A percentile compares a stretch with the other conserved stretches of the same genome.
Evolutionary conservation across 1,284 basidiomycete genomes (phyloP).

Genomic region (Cryptococcus neoformans): DNA sequence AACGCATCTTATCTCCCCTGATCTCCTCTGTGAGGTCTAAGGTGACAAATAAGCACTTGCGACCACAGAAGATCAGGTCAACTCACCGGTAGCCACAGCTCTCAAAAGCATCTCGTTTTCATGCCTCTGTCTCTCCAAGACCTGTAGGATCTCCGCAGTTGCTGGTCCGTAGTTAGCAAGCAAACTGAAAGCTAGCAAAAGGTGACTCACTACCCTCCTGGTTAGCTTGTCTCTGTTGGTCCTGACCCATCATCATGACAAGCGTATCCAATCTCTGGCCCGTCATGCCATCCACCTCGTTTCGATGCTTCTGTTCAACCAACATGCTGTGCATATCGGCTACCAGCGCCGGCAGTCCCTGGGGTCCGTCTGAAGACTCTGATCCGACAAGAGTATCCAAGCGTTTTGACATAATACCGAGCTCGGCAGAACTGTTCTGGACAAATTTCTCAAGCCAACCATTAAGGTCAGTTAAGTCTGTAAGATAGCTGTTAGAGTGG

Average conservation of each 20-base stretch:
- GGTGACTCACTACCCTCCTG: conserved; percentile 28
- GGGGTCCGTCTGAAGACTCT: conserved; percentile 7
- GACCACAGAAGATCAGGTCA: neutral
- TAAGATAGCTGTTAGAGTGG: neutral
- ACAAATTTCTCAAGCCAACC: conserved; percentile 76
- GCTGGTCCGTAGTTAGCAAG: neutral
- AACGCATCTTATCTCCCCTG: conserved; percentile 72
- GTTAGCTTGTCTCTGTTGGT: conserved; percentile 28
- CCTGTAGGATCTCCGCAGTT: conserved; percentile 57
- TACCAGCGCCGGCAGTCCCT: conserved; percentile 27
- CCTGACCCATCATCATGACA: conserved; percentile 39
- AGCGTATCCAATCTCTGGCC: conserved; percentile 39
- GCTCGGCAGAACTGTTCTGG: conserved; percentile 65
- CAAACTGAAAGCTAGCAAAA: neutral
- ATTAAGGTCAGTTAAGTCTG: conserved; percentile 51
- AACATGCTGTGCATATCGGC: conserved; percentile 43
- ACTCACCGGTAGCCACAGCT: conserved; percentile 61
- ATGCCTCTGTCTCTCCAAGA: conserved; percentile 64
- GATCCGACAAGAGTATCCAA: conserved; percentile 61
- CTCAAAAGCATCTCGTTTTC: conserved; percentile 67
- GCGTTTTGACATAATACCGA: conserved; percentile 60
- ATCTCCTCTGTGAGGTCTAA: conserved; percentile 75
- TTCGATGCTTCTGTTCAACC: conserved; percentile 33
- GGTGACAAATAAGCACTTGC: neutral
- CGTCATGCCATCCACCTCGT: conserved; percentile 27